These are phyloP conservation scores for Aspergillus neoniger DNA, from an alignment of 2,329 filamentous ascomycete genomes.

Conservation along the genomic window DNA sequence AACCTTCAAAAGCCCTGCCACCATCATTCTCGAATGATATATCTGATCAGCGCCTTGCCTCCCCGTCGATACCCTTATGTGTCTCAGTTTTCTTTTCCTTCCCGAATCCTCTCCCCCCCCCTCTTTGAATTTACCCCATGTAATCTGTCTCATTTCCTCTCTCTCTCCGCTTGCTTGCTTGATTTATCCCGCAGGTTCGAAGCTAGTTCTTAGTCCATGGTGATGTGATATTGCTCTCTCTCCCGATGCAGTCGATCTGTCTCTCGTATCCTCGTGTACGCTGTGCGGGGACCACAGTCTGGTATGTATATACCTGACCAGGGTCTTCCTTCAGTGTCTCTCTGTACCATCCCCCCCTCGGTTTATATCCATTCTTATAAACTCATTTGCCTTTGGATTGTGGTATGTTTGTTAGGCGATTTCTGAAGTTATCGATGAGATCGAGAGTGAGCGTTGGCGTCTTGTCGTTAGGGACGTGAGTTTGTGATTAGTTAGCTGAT, in stretches of 20 bases:
- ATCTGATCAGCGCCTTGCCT: conserved; percentile 19
- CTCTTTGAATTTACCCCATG: conserved; percentile 8
- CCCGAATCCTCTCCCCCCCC: not conserved
- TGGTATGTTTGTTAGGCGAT: not conserved
- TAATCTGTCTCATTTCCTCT: conserved; percentile 19
- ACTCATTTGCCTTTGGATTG: not conserved
- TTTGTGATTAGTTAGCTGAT: not conserved
- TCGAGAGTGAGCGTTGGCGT: not conserved
- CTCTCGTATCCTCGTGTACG: not conserved
- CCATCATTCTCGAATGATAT: conserved; percentile 19
- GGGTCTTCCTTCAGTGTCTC: not conserved
- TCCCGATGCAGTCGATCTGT: conserved; percentile 1
- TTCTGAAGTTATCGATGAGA: not conserved
- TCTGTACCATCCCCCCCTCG: too few species aligned
- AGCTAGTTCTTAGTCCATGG: conserved; percentile 29
- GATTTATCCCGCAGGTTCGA: conserved; percentile 36
- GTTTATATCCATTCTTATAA: too few species aligned
- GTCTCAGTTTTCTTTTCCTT: conserved; percentile 10
- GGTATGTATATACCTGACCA: not conserved
- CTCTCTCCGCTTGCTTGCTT: conserved; percentile 15
- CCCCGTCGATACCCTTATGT: conserved; percentile 37
- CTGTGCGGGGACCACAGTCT: conserved; percentile 10
- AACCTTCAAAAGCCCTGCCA: conserved; percentile 16
- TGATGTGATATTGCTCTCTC: conserved; percentile 4
- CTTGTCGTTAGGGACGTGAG: not conserved